These are phyloP conservation scores for Trichoderma endophyticum DNA, from an alignment of 2,329 filamentous ascomycete species.

Conservation along the genomic window DNA sequence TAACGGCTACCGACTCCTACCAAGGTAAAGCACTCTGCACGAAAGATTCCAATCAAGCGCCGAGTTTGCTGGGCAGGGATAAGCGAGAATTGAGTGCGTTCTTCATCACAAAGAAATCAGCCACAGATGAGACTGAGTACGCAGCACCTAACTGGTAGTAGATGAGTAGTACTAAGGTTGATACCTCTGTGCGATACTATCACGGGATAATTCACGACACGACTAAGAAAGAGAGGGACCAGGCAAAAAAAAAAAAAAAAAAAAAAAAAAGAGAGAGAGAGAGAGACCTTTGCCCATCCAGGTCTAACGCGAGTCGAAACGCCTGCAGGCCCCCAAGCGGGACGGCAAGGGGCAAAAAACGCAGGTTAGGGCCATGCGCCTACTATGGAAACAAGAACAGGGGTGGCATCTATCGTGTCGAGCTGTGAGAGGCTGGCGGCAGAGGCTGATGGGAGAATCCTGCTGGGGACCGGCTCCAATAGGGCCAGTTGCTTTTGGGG, in stretches of 20 bases:
- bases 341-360: slow-evolving; percentile 11
- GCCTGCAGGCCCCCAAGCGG: slow-evolving; percentile 4
- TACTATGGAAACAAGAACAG: slow-evolving; percentile 8
- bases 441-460: slow-evolving; percentile 22
- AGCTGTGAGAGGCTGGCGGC: slow-evolving; percentile 32
- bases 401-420: slow-evolving; percentile 30
- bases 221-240: neutral
- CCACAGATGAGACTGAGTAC: neutral
- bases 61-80: neutral
- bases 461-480: slow-evolving; percentile 19
- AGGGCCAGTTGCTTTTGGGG: neutral
- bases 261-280: neutral
- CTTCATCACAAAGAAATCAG: neutral
- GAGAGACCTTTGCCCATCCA: neutral
- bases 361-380: slow-evolving; percentile 8
- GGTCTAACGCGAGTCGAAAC: neutral
- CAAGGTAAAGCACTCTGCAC: neutral
- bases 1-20: neutral
- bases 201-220: neutral
- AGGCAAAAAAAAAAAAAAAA: neutral
- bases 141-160: neutral
- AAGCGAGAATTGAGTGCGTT: neutral
- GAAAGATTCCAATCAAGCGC: neutral
- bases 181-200: neutral
- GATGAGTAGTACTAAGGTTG: neutral